Conservation (phyloP, 306 rosid species). For the Acacia confusa region DNA sequence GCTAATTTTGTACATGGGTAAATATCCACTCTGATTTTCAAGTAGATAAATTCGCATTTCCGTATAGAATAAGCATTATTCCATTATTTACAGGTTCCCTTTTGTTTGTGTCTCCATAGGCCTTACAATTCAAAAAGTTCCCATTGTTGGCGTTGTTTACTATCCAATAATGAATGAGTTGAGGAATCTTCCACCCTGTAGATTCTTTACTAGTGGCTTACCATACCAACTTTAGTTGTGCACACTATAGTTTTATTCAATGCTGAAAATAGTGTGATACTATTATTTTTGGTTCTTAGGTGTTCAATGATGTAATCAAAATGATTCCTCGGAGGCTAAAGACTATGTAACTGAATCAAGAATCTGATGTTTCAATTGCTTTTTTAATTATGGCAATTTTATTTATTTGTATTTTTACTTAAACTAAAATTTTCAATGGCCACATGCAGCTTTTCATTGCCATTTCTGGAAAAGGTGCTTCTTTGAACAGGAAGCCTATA, state of each 20-base stretch:
- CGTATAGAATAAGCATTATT: too few relatives aligned
- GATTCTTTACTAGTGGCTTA: slow-evolving; percentile 14
- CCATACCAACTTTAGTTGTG: neutral
- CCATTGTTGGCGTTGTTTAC: too few relatives aligned
- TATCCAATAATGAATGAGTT: slow-evolving; percentile 93
- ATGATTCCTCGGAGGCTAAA: slow-evolving; percentile 17
- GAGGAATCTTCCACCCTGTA: slow-evolving; percentile 31
- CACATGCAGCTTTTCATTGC: slow-evolving; percentile 80
- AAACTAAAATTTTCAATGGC: slow-evolving; percentile 30
- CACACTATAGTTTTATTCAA: too few relatives aligned
- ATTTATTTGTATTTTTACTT: neutral
- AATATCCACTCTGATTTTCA: too few relatives aligned
- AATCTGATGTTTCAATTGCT: slow-evolving; percentile 24
- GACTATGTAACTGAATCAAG: neutral
- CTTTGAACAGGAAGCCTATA: slow-evolving; percentile 77
- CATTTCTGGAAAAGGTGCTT: slow-evolving; percentile 77
- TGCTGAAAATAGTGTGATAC: neutral
- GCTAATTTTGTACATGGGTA: slow-evolving; percentile 98
- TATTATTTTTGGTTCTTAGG: neutral
- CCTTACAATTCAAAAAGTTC: too few relatives aligned
- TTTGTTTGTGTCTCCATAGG: too few relatives aligned
- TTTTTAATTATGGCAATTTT: slow-evolving; percentile 11
- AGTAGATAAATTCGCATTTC: too few relatives aligned
- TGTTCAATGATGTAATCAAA: neutral
- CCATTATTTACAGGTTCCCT: too few relatives aligned